Evolutionary conservation across 1,139 yeast genomes (phyloP).

Genomic region (Candida buenavistaensis): DNA sequence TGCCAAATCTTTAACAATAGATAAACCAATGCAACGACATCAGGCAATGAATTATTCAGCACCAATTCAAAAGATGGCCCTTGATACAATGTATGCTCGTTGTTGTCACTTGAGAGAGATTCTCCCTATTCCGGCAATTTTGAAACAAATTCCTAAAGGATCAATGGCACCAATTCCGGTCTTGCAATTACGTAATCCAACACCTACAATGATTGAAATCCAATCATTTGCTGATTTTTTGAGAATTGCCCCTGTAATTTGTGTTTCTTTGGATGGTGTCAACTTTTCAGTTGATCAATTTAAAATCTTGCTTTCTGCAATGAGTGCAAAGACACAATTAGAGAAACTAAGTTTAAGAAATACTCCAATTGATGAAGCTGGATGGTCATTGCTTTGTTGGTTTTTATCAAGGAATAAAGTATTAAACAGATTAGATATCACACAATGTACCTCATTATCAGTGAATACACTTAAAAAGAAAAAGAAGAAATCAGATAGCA

Average conservation of each 20-base stretch:
- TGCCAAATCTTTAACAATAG: slow-evolving; percentile 46
- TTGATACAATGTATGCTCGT: slow-evolving; percentile 69
- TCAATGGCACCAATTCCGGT: slow-evolving; percentile 67
- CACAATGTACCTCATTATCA: slow-evolving; percentile 66
- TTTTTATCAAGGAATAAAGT: slow-evolving; percentile 62
- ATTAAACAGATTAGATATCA: slow-evolving; percentile 58
- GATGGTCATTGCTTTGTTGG: slow-evolving; percentile 73
- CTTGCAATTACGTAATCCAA: slow-evolving; percentile 66
- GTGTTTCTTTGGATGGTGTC: slow-evolving; percentile 72
- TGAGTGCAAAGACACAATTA: slow-evolving; percentile 58
- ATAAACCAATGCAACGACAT: slow-evolving; percentile 46
- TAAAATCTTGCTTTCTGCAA: slow-evolving; percentile 58
- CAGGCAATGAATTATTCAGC: slow-evolving; percentile 25
- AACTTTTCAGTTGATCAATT: slow-evolving; percentile 63
- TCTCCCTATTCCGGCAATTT: slow-evolving; percentile 72
- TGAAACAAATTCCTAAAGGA: slow-evolving; percentile 71
- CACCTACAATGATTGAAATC: slow-evolving; percentile 72
- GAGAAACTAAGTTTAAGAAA: slow-evolving; percentile 71
- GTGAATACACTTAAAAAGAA: slow-evolving; percentile 55
- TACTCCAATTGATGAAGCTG: slow-evolving; percentile 64
- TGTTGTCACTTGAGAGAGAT: slow-evolving; percentile 77
- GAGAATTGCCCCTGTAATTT: slow-evolving; percentile 69
- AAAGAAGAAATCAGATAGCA: slow-evolving; percentile 20
- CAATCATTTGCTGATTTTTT: slow-evolving; percentile 75
- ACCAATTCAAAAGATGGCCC: slow-evolving; percentile 48